Evolutionary conservation across 192 early-diverging fungal genomes (phyloP).

Genomic region (Backusella luteola): DNA sequence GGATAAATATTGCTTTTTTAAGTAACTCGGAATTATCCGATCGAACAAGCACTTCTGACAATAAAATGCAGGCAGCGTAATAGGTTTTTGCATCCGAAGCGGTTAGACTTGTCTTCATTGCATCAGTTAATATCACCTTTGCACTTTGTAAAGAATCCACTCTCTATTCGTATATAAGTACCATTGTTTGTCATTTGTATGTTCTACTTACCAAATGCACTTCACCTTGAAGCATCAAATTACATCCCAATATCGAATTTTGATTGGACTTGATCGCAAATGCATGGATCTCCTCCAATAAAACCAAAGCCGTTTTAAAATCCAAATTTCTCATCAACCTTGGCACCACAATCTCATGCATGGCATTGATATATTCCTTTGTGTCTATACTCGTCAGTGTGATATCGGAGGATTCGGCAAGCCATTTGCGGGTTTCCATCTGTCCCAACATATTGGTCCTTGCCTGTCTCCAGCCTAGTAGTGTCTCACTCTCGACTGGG

Average conservation of each 20-base stretch:
- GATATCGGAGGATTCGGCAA: neutral
- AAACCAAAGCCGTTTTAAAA: neutral
- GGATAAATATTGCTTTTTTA: neutral
- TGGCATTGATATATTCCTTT: neutral
- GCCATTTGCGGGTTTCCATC: neutral
- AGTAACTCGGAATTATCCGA: neutral
- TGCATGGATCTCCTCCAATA: neutral
- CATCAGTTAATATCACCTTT: neutral
- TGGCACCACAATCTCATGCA: neutral
- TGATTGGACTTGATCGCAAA: neutral
- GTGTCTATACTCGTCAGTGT: neutral
- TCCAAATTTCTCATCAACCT: neutral
- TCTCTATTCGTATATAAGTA: neutral
- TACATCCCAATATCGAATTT: conserved; percentile 4
- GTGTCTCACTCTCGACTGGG: neutral
- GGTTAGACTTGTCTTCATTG: neutral
- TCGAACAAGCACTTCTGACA: neutral
- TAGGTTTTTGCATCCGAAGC: neutral
- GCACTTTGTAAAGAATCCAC: neutral
- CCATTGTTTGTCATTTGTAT: neutral
- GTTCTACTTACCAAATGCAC: neutral
- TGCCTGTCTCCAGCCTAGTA: conserved; percentile 4
- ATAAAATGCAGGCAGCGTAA: neutral
- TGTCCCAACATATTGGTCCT: neutral
- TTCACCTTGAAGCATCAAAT: neutral